Evolutionary conservation across 306 rosid species (phyloP).

Genomic region (Pterocarpus santalinus): DNA sequence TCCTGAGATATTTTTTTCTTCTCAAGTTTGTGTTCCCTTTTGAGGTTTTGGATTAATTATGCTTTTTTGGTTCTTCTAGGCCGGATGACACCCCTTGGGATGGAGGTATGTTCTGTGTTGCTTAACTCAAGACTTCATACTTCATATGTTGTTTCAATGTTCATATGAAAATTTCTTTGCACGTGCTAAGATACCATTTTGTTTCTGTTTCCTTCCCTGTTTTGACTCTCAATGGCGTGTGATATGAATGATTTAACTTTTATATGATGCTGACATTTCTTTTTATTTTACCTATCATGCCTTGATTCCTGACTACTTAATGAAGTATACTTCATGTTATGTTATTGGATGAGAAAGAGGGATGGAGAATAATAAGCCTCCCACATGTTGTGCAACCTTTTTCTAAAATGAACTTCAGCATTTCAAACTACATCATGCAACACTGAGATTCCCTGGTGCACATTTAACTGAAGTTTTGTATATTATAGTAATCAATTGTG

Average conservation of each 20-base stretch:
- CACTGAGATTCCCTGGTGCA: neutral
- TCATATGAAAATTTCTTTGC: slow-evolving; percentile 10
- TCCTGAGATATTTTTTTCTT: neutral
- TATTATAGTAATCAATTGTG: slow-evolving; percentile 3
- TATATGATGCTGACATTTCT: neutral
- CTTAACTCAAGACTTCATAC: slow-evolving; percentile 3
- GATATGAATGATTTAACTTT: slow-evolving; percentile 7
- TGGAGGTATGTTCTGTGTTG: slow-evolving; percentile 74
- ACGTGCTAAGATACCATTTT: neutral
- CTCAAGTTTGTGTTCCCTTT: slow-evolving; percentile 17
- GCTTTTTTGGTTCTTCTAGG: slow-evolving; percentile 60
- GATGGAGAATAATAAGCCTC: neutral
- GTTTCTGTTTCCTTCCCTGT: neutral
- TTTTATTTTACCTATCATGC: neutral
- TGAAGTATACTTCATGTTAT: neutral
- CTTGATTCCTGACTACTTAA: neutral
- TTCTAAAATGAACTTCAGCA: neutral
- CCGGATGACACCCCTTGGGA: slow-evolving; percentile 99
- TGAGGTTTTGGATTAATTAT: slow-evolving; percentile 43
- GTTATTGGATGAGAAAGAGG: neutral
- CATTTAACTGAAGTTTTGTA: neutral
- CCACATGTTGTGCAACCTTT: neutral
- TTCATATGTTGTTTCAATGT: slow-evolving; percentile 21
- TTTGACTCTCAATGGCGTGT: neutral
- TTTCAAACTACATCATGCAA: slow-evolving; percentile 4